Evolutionary conservation across 805 yeast genomes (phyloP).

Genomic region (Pichia thaimueangensis): DNA sequence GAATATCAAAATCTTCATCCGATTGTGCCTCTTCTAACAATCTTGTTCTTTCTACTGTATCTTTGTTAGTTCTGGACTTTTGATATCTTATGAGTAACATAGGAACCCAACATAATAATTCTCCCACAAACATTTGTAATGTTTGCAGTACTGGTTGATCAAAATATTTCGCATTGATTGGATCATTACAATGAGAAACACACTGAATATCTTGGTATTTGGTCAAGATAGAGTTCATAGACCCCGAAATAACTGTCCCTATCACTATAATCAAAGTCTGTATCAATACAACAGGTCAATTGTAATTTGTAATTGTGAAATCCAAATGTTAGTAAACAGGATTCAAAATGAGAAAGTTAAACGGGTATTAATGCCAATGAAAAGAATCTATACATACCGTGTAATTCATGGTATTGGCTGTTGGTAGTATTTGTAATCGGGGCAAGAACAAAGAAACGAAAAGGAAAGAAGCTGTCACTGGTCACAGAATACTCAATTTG

Average conservation of each 20-base stretch:
- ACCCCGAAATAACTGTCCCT: conserved; percentile 64
- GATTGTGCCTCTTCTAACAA: not conserved
- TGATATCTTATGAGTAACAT: conserved; percentile 12
- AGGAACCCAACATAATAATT: conserved; percentile 38
- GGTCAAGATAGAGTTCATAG: conserved; percentile 66
- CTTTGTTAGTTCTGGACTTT: conserved; percentile 1
- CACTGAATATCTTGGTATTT: conserved; percentile 74
- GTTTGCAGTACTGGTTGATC: conserved; percentile 80
- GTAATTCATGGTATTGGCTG: not conserved
- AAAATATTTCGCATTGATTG: conserved; percentile 44
- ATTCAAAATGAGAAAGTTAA: too few relatives aligned
- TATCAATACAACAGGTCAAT: too few relatives aligned
- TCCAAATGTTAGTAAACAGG: too few relatives aligned
- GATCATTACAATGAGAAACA: conserved; percentile 46
- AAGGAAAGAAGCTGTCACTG: too few relatives aligned
- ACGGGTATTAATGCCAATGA: too few relatives aligned
- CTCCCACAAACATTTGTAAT: conserved; percentile 77
- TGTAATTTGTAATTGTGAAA: too few relatives aligned
- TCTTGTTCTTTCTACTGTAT: not conserved
- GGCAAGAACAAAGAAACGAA: too few relatives aligned
- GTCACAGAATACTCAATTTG: too few relatives aligned
- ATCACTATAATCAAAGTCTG: conserved; percentile 30
- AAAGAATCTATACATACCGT: conserved; percentile 1
- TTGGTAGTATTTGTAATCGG: too few relatives aligned
- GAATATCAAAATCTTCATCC: not conserved